Base-by-base conservation (phyloP, 1,139 yeast genomes). In the Yamadazyma conglobata region DNA sequence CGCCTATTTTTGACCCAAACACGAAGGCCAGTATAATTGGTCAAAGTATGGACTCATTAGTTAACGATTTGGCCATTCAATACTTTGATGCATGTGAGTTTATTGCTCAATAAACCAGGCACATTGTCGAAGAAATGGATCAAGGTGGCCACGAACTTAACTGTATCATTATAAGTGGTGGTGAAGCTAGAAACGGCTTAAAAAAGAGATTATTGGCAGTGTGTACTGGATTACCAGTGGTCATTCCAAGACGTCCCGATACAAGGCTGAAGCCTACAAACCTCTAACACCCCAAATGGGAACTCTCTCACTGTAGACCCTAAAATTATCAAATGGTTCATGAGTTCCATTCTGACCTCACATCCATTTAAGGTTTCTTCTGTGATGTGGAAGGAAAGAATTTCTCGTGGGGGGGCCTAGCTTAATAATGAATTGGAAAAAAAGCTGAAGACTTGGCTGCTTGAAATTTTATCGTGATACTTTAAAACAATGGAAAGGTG, bases 1-100 rank as follows among this genome's bases (percentile, higher is more conserved):
- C 96, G 3, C 98, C 98, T 12, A 80, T 91, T 46, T 96, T 97
- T 13, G 96, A 91, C 50, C 88, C 96, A 10, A 64, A 70, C 39
- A 91, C 91, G 98, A 74, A 82, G 39, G 97, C 96, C n/a, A 76
- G 88, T 10, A 81, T 91, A 35, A 82, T 88, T 42, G 98, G 98
- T 4, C 87, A 85, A 51, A 77, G 91, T 5, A 86, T 91, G 95
- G 97, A 91, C 54, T 64, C 77, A 5, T 80, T 95, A 0, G 65
- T 89, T 23, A 85, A 87, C 46, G 88, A 85, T 38, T 66, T 91
- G 47, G 96, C 96, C 1, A 58, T 87, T 38, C 81, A 79, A 45
- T 91, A 91, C 54, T 72, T 89, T 34, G 96, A 86, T 13, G 96
- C 97, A 7, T 87, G 96, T 58, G 98, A 91, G 60, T 91, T 91